Conservation (phyloP, 169 alveolate species). For the Plasmodium berghei region DNA sequence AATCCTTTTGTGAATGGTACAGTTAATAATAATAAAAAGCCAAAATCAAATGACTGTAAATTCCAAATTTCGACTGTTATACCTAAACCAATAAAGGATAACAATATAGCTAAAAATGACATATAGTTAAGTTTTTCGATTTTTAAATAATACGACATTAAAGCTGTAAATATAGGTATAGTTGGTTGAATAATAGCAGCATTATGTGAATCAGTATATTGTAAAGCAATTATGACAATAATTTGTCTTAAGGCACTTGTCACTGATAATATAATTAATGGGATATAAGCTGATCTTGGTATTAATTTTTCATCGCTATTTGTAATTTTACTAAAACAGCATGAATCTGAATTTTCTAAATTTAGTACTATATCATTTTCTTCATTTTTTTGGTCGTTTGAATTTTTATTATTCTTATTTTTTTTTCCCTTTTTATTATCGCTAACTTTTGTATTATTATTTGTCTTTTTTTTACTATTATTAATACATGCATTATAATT, state of each 20-base stretch:
- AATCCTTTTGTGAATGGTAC: constrained; percentile 73
- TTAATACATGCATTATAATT: background rate
- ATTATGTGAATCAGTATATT: constrained; percentile 74
- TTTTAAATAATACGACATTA: constrained; percentile 73
- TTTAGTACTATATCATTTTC: background rate
- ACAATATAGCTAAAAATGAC: constrained; percentile 65
- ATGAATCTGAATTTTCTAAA: constrained; percentile 12
- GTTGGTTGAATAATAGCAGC: constrained; percentile 78
- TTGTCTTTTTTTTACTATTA: constrained; percentile 7
- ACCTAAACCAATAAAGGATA: constrained; percentile 76
- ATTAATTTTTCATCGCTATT: constrained; percentile 48
- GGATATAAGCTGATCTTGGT: constrained; percentile 53
- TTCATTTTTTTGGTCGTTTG: background rate
- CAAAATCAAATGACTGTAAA: constrained; percentile 34
- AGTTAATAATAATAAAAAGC: constrained; percentile 49
- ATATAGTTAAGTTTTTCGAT: constrained; percentile 74
- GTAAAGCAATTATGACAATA: constrained; percentile 75
- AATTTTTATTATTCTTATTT: background rate
- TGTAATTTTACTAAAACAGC: constrained; percentile 24
- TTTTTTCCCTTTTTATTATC: background rate
- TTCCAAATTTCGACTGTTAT: constrained; percentile 76
- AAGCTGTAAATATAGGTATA: constrained; percentile 81
- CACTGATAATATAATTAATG: constrained; percentile 53
- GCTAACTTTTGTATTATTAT: constrained; percentile 11
- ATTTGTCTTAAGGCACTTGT: constrained; percentile 81